Conservation (phyloP, 108 stramenopile species). For the Cyclotella sp. region DNA sequence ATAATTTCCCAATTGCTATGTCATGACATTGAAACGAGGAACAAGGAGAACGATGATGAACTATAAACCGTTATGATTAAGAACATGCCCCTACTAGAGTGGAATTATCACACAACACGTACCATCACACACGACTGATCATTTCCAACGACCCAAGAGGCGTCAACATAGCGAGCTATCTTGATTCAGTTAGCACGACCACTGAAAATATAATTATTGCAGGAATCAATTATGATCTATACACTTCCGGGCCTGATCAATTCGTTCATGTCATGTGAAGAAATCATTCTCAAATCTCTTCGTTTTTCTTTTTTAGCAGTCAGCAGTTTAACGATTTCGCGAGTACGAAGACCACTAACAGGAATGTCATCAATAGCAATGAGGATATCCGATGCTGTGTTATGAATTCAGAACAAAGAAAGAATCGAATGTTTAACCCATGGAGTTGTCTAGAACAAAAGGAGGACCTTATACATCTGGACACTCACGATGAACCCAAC, state of each 20-base stretch:
- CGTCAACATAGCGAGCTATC: no score
- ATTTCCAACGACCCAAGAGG: no score
- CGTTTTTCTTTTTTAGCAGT: slow-evolving; percentile 68
- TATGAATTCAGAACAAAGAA: neutral
- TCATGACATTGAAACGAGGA: no score
- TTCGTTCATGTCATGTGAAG: slow-evolving; percentile 76
- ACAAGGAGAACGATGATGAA: no score
- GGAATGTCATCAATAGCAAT: slow-evolving; percentile 87
- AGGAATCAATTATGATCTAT: neutral
- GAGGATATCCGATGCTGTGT: slow-evolving; percentile 68
- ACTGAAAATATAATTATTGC: neutral
- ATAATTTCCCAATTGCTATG: no score
- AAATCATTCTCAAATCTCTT: slow-evolving; percentile 80
- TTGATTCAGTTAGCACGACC: neutral
- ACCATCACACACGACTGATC: no score
- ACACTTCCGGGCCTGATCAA: slow-evolving; percentile 46
- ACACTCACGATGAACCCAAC: slow-evolving; percentile 70
- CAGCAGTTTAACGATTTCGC: slow-evolving; percentile 82
- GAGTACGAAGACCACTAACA: slow-evolving; percentile 82
- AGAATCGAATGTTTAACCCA: neutral
- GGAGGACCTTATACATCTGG: neutral
- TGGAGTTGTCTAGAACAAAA: neutral
- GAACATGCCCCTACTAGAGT: no score
- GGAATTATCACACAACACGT: no score
- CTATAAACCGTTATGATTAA: no score